These are phyloP conservation scores for Ilex asprella DNA, from an alignment of 257 asterid genomes.

Conservation along the genomic window DNA sequence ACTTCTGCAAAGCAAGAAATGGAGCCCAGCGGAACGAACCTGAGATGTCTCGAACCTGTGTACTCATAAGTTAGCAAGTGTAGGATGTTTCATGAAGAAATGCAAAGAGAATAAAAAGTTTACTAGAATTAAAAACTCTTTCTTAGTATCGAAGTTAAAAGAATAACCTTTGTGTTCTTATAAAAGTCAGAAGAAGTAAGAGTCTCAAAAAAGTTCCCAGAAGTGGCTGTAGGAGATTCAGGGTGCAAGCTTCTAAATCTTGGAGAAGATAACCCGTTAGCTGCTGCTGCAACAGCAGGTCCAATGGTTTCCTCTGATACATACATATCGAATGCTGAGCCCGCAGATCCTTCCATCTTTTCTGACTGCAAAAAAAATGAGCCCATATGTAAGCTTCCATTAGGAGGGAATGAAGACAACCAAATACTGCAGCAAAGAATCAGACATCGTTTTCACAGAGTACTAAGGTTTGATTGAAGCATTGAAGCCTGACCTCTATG, in stretches of 20 bases:
- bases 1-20: constrained; percentile 84
- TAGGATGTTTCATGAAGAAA: not conserved
- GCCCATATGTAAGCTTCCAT: not conserved
- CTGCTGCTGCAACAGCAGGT: constrained; percentile 83
- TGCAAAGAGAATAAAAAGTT: not conserved
- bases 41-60: constrained; percentile 86
- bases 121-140: too few species aligned
- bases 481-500: too few species aligned
- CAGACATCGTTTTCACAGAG: too few species aligned
- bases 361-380: constrained; percentile 54
- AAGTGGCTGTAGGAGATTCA: constrained; percentile 79
- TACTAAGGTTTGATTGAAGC: too few species aligned
- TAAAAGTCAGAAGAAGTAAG: constrained; percentile 82
- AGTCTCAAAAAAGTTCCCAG: constrained; percentile 75
- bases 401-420: not conserved
- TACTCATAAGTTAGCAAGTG: not conserved
- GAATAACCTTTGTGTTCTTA: constrained; percentile 74
- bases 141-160: not conserved
- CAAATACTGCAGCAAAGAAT: too few species aligned
- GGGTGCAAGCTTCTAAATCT: constrained; percentile 81
- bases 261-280: constrained; percentile 77
- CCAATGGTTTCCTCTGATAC: constrained; percentile 33
- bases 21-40: constrained; percentile 99
- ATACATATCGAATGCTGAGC: constrained; percentile 29
- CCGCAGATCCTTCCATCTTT: constrained; percentile 53